Base-by-base conservation (phyloP, 2,329 filamentous ascomycete species). In the Corinectria fuckeliana region DNA sequence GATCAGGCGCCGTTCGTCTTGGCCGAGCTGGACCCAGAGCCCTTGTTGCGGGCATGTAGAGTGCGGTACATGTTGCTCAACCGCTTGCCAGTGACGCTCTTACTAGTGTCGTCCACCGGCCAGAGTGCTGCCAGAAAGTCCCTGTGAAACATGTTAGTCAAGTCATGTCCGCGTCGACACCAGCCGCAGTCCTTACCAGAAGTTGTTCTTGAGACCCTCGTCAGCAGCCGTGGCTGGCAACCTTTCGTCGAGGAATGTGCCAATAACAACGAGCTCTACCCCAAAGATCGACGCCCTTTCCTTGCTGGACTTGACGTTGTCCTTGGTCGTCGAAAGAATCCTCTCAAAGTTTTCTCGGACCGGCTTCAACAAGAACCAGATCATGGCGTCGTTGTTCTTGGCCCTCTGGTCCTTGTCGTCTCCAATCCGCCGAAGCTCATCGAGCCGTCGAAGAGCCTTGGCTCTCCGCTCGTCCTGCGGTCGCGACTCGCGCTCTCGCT, bases 221-320 rank as follows among this genome's bases (percentile, higher is more conserved):
- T 77, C 74, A 10, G 76, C 74, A 49, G 73, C 70, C 26, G 80
- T 78, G 50, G 78, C 78, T 30, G 80, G 74, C 26, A 79, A 66
- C 56, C 74, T 75, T 60, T 76, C 77, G 49, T 84, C 82, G 61
- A 89, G 83, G 67, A 88, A 88, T 56, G 84, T 82, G 52, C 88
- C 88, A 72, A 90, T 87, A 4, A 81, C 81, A 39, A 88, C 78
- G 34, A 90, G 75, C 69, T 88, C 84, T 25, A 79, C 77, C 66
- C 87, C 88, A 69, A 89, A 84, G 41, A 88, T 82, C 68, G 80
- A 82, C 20, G 88, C 83, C 42, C 88, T 82, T 51, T 85, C 82
- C 64, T 88, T 87, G 67, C 85, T 84, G 25, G 83, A 85, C 54
- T 85, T 86, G 61, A 88, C 84, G 49, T 83, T 83, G 65, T 87